A percentile compares a stretch with the other conserved stretches of the same genome.
phyloP scores from a whole-genome alignment of 2,329 filamentous ascomycete species.

The Aspergillus neotritici region DNA sequence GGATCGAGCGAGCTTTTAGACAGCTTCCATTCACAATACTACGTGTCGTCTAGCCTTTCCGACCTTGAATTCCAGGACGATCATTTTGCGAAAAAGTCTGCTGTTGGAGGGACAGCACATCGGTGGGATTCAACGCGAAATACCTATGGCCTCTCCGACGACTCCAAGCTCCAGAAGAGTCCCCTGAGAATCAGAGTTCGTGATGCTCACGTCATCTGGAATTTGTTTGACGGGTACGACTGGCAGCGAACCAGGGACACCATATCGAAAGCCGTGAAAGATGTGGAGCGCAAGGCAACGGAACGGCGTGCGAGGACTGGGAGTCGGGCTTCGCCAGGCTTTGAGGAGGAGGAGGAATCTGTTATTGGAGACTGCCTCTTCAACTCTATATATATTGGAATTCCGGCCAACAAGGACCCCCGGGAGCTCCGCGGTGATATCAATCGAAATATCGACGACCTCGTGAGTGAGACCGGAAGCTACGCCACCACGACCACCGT shows the following conservation, averaged over 20 bases:
- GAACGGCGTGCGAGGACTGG: constrained; percentile 61
- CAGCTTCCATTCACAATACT: constrained; percentile 50
- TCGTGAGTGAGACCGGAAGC: constrained; percentile 82
- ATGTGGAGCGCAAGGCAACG: constrained; percentile 75
- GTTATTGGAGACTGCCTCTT: constrained; percentile 94
- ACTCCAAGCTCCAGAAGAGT: constrained; percentile 56
- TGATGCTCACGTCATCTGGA: constrained; percentile 93
- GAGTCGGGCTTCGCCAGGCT: constrained; percentile 50
- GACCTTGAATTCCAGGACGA: constrained; percentile 70
- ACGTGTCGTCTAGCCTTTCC: constrained; percentile 52
- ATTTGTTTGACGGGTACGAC: constrained; percentile 95
- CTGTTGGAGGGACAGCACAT: constrained; percentile 62
- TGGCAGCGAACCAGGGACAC: constrained; percentile 83
- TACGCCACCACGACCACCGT: constrained; percentile 66
- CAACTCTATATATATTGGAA: constrained; percentile 97
- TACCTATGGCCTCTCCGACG: constrained; percentile 63
- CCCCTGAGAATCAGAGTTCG: constrained; percentile 73
- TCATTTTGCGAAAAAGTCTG: constrained; percentile 63
- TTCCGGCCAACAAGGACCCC: constrained; percentile 80
- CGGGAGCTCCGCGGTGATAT: constrained; percentile 75
- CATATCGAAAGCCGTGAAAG: constrained; percentile 80
- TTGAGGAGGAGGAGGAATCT: constrained; percentile 67
- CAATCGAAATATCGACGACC: constrained; percentile 81
- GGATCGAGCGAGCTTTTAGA: constrained; percentile 40
- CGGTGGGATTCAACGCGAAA: constrained; percentile 76